phyloP scores from a whole-genome alignment of 371 early-diverging fungal species.

The Mortierella sp. region DNA sequence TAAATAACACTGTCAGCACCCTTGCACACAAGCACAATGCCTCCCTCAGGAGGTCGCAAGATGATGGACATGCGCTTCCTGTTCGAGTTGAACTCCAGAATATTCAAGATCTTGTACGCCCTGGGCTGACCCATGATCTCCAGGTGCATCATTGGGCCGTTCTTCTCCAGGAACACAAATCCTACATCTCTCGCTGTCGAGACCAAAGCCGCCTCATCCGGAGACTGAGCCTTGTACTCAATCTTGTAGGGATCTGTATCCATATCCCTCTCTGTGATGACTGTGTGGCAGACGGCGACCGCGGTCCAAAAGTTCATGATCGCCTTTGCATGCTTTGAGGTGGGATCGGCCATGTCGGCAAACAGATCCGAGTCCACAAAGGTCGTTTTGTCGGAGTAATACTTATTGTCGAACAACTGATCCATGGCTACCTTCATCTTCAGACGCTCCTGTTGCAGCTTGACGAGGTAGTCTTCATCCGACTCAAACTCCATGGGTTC shows the following conservation, averaged over 20 bases:
- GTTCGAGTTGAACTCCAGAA: slow-evolving; percentile 85
- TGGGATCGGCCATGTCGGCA: slow-evolving; percentile 54
- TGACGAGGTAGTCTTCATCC: slow-evolving; percentile 22
- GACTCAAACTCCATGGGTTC: slow-evolving; percentile 46
- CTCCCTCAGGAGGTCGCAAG: slow-evolving; percentile 70
- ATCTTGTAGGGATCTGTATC: slow-evolving; percentile 60
- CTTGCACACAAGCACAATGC: slow-evolving; percentile 90
- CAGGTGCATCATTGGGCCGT: slow-evolving; percentile 68
- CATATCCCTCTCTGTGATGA: slow-evolving; percentile 67
- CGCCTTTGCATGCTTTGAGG: slow-evolving; percentile 64
- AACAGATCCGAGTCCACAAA: slow-evolving; percentile 58
- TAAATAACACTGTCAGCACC: slow-evolving; percentile 97
- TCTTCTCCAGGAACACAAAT: slow-evolving; percentile 82
- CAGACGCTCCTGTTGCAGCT: slow-evolving; percentile 44
- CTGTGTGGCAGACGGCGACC: slow-evolving; percentile 85
- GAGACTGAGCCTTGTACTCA: slow-evolving; percentile 92
- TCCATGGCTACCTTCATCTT: slow-evolving; percentile 54
- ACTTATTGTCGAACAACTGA: slow-evolving; percentile 53
- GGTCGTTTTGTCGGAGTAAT: slow-evolving; percentile 54
- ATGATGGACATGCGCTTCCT: slow-evolving; percentile 92
- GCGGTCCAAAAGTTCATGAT: slow-evolving; percentile 81
- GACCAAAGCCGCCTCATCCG: slow-evolving; percentile 95
- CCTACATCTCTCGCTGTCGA: slow-evolving; percentile 91
- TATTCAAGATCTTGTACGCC: slow-evolving; percentile 73
- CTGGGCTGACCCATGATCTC: slow-evolving; percentile 77